Percentiles rank a stretch among this genome's conserved stretches.
Conservation (phyloP, 805 yeast genomes). For the Metschnikowia hibisci region DNA sequence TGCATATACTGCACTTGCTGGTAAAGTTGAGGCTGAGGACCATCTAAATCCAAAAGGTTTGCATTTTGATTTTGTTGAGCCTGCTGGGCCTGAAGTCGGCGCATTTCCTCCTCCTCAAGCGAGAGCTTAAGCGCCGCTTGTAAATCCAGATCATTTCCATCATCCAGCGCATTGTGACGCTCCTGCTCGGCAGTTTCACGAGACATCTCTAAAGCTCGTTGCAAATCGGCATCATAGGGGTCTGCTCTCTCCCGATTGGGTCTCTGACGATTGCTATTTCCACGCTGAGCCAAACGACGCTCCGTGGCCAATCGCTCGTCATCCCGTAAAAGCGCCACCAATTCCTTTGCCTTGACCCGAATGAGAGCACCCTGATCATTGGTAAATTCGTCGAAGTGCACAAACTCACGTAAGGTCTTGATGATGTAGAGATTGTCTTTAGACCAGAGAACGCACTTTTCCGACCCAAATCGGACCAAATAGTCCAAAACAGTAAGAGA, state of each 20-base stretch:
- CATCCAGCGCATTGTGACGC: constrained; percentile 44
- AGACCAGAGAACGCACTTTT: constrained; percentile 87
- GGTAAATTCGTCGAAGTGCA: constrained; percentile 70
- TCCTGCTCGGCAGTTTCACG: constrained; percentile 82
- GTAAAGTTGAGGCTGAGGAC: constrained; percentile 24
- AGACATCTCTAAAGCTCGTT: constrained; percentile 76
- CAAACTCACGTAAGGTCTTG: constrained; percentile 88
- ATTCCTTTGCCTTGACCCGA: constrained; percentile 85
- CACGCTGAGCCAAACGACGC: constrained; percentile 42
- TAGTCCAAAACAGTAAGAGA: constrained; percentile 86
- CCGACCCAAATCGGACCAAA: constrained; percentile 79
- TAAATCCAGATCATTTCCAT: constrained; percentile 60
- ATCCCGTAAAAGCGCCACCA: constrained; percentile 74
- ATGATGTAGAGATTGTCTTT: constrained; percentile 82
- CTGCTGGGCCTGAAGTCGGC: constrained; percentile 42
- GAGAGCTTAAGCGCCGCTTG: constrained; percentile 67
- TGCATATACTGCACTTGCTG: constrained; percentile 12
- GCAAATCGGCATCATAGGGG: constrained; percentile 71
- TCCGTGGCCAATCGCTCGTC: constrained; percentile 76
- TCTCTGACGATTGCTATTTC: constrained; percentile 1
- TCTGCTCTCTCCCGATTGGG: constrained; percentile 16
- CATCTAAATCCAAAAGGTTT: constrained; percentile 54
- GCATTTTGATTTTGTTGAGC: constrained; percentile 20
- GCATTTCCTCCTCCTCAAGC: constrained; percentile 71
- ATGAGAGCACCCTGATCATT: constrained; percentile 83